phyloP scores from a whole-genome alignment of 345 rosid species.

The Dimocarpus longan region DNA sequence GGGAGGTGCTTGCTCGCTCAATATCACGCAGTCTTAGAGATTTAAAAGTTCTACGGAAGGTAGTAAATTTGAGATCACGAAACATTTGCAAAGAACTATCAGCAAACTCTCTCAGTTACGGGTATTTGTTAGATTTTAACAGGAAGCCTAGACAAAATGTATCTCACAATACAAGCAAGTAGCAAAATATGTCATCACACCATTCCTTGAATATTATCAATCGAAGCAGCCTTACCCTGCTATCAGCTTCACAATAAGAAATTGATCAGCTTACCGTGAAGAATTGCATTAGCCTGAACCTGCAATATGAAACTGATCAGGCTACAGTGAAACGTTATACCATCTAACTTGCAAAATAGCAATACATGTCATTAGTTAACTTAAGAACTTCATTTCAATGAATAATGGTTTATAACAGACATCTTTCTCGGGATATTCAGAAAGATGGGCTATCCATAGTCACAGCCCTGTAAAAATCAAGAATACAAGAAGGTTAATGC shows the following conservation, averaged over 20 bases:
- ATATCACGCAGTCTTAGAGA: not conserved
- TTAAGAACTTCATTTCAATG: not conserved
- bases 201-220: not conserved
- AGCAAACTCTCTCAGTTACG: not conserved
- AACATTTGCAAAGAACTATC: not conserved
- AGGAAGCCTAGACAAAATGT: not conserved
- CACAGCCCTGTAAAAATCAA: too few relatives aligned
- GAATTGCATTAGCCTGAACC: not conserved
- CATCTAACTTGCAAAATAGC: too few relatives aligned
- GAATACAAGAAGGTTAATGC: too few relatives aligned
- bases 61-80: not conserved
- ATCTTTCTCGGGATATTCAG: not conserved
- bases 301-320: not conserved
- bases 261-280: not conserved
- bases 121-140: not conserved
- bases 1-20: not conserved
- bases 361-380: too few relatives aligned
- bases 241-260: not conserved
- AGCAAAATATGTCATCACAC: not conserved
- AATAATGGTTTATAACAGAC: not conserved
- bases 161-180: not conserved
- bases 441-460: too few relatives aligned
- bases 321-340: too few relatives aligned
- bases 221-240: not conserved
- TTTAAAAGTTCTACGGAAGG: not conserved